Evolutionary conservation across 805 yeast genomes (phyloP).

Genomic region (Candida quercuum): DNA sequence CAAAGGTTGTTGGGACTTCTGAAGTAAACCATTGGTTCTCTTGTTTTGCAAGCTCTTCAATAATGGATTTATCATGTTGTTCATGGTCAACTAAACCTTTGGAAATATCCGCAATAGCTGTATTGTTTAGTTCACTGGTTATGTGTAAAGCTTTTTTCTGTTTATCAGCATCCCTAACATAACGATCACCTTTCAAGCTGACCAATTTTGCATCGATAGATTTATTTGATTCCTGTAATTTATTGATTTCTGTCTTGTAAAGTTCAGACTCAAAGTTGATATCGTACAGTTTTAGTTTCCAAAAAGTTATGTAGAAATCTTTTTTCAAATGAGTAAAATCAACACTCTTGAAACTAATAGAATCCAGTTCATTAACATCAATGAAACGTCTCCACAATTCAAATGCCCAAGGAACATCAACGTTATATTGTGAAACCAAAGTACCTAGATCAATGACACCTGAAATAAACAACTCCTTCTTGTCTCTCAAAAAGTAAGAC

Average conservation of each 20-base stretch:
- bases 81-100: slow-evolving; percentile 32
- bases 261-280: slow-evolving; percentile 45
- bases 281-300: slow-evolving; percentile 72
- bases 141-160: slow-evolving; percentile 14
- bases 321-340: slow-evolving; percentile 27
- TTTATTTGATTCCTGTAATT: slow-evolving; percentile 30
- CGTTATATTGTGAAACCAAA: slow-evolving; percentile 36
- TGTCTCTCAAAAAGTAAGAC: slow-evolving; percentile 38
- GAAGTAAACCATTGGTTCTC: slow-evolving; percentile 37
- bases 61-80: slow-evolving; percentile 27
- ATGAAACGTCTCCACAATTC: slow-evolving; percentile 62
- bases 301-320: slow-evolving; percentile 55
- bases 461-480: slow-evolving; percentile 26
- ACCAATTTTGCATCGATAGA: slow-evolving; percentile 32
- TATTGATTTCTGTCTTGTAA: slow-evolving; percentile 44
- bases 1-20: slow-evolving; percentile 13
- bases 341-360: slow-evolving; percentile 12
- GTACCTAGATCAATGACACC: slow-evolving; percentile 36
- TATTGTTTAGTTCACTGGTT: slow-evolving; percentile 7
- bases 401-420: slow-evolving; percentile 63
- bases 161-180: slow-evolving; percentile 17
- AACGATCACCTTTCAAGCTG: slow-evolving; percentile 8
- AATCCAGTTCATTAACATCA: slow-evolving; percentile 10
- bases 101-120: slow-evolving; percentile 3
- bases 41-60: slow-evolving; percentile 25